Evolutionary conservation across 768 basidiomycete species (phyloP).

Genomic region (Austroboletus festivus): DNA sequence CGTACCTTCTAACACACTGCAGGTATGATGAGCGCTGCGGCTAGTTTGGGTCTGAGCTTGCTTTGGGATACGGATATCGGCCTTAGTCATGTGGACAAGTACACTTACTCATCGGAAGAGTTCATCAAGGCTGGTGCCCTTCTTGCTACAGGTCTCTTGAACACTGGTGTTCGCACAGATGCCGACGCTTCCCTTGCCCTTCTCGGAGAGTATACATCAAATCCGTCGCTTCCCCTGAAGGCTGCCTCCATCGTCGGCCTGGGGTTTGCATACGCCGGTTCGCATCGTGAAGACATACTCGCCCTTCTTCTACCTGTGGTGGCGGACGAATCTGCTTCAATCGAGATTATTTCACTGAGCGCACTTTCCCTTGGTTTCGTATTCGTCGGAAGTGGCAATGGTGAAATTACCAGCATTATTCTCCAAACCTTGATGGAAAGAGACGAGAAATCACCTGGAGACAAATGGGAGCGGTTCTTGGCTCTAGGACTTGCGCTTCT

Average conservation of each 20-base stretch:
- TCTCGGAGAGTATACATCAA: slow-evolving; percentile 85
- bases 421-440: slow-evolving; percentile 90
- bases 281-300: slow-evolving; percentile 83
- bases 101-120: slow-evolving; percentile 94
- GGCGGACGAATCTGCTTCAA: slow-evolving; percentile 75
- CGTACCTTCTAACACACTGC: slow-evolving; percentile 2
- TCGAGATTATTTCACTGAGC: slow-evolving; percentile 86
- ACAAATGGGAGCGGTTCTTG: slow-evolving; percentile 95
- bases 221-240: slow-evolving; percentile 79
- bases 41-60: slow-evolving; percentile 87
- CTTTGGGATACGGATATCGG: slow-evolving; percentile 97
- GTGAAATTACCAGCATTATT: slow-evolving; percentile 86
- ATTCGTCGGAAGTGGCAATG: slow-evolving; percentile 92
- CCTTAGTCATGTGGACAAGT: slow-evolving; percentile 92
- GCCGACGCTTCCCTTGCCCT: slow-evolving; percentile 91
- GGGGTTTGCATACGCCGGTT: slow-evolving; percentile 92
- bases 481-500: slow-evolving; percentile 84
- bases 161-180: slow-evolving; percentile 85
- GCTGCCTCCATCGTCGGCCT: slow-evolving; percentile 89
- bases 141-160: slow-evolving; percentile 90
- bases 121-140: slow-evolving; percentile 97
- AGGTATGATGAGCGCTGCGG: slow-evolving; percentile 97
- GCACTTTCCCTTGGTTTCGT: slow-evolving; percentile 91
- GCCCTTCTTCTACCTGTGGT: slow-evolving; percentile 75
- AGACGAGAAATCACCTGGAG: slow-evolving; percentile 70